phyloP scores from a whole-genome alignment of 2,329 filamentous ascomycete genomes.

The Colletotrichum horii region DNA sequence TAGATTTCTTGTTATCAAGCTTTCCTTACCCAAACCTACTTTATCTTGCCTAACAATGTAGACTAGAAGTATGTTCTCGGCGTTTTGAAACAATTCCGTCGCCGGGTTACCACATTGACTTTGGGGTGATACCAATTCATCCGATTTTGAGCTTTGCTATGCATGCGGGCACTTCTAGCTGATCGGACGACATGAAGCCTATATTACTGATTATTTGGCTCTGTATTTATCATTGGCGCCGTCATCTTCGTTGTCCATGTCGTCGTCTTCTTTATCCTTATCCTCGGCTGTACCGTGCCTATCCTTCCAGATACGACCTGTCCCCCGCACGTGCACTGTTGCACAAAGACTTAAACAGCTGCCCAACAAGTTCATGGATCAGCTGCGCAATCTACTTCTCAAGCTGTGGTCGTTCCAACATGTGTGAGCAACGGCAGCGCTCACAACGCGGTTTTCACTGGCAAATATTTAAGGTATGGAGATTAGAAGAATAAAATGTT shows the following conservation, averaged over 20 bases:
- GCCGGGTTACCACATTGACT: not conserved
- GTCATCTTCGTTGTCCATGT: not conserved
- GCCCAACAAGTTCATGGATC: not conserved
- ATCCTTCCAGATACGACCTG: not conserved
- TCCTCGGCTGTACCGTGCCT: not conserved
- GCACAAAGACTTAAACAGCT: accelerated
- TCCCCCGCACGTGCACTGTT: accelerated
- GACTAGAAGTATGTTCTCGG: not conserved
- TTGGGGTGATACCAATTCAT: not conserved
- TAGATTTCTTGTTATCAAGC: not conserved
- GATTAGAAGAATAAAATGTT: accelerated
- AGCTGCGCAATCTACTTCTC: not conserved
- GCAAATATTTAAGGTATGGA: accelerated
- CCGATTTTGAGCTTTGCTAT: not conserved
- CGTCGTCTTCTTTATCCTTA: not conserved
- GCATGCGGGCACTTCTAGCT: not conserved
- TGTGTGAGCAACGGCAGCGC: not conserved
- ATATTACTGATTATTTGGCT: not conserved
- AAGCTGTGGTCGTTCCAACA: not conserved
- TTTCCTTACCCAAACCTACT: not conserved
- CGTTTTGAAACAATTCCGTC: not conserved
- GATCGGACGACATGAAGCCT: not conserved
- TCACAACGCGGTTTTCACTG: not conserved
- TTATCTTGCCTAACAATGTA: not conserved
- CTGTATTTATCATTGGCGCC: not conserved